Percentiles rank a stretch among this genome's conserved stretches.
These are phyloP conservation scores for Suhomyces guaymorum DNA, from an alignment of 1,139 yeast genomes.

Conservation along the genomic window DNA sequence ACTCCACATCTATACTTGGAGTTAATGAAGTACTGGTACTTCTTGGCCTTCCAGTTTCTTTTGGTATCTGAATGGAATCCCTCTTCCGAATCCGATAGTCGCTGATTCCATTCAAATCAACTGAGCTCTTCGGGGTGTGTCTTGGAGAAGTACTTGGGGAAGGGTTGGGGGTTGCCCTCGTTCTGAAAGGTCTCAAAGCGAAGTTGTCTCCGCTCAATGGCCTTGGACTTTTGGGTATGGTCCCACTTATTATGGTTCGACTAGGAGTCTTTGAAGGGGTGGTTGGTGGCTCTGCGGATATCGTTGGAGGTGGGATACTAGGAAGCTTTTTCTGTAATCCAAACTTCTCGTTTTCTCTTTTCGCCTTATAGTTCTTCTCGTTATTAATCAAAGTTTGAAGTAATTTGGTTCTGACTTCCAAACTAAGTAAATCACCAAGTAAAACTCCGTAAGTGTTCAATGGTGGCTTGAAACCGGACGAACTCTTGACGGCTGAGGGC, in stretches of 20 bases:
- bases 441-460: slow-evolving; percentile 28
- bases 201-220: slow-evolving; percentile 32
- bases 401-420: slow-evolving; percentile 28
- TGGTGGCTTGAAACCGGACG: slow-evolving; percentile 48
- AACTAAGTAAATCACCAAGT: slow-evolving; percentile 32
- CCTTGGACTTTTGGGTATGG: slow-evolving; percentile 23
- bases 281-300: slow-evolving; percentile 10
- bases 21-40: slow-evolving; percentile 30
- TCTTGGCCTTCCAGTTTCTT: slow-evolving; percentile 16
- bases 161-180: slow-evolving; percentile 43
- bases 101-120: slow-evolving; percentile 14
- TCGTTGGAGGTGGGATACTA: slow-evolving; percentile 17
- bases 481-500: slow-evolving; percentile 40
- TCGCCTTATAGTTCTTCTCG: slow-evolving; percentile 32
- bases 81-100: slow-evolving; percentile 12
- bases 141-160: slow-evolving; percentile 44
- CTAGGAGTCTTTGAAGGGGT: slow-evolving; percentile 9
- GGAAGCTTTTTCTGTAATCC: slow-evolving; percentile 30
- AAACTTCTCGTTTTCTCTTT: slow-evolving; percentile 32
- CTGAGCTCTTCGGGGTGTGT: slow-evolving; percentile 26
- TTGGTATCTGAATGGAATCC: slow-evolving; percentile 5
- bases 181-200: slow-evolving; percentile 45
- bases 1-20: slow-evolving; percentile 34
- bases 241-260: slow-evolving; percentile 11
- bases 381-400: slow-evolving; percentile 29